These are phyloP conservation scores for Anacardium occidentale DNA, from an alignment of 345 rosid genomes.

Conservation along the genomic window DNA sequence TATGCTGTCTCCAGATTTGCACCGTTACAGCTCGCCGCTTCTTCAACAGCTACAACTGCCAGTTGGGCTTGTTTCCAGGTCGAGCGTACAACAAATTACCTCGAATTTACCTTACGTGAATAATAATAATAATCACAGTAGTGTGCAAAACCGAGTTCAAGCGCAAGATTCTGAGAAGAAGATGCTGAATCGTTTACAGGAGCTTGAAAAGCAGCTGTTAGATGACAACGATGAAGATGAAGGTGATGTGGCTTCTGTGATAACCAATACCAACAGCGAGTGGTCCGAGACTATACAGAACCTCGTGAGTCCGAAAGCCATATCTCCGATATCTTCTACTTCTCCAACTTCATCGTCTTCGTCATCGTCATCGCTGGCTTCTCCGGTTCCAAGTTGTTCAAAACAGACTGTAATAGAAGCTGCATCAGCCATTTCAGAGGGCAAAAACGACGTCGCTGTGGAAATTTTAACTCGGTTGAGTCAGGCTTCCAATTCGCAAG, in stretches of 20 bases:
- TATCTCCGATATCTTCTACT: slow-evolving; percentile 47
- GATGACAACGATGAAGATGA: slow-evolving; percentile 66
- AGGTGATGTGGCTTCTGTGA: slow-evolving; percentile 67
- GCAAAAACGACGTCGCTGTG: slow-evolving; percentile 50
- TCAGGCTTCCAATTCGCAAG: slow-evolving; percentile 46
- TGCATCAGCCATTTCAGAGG: slow-evolving; percentile 76
- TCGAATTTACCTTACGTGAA: slow-evolving; percentile 31
- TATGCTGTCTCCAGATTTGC: slow-evolving; percentile 26
- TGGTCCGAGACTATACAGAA: slow-evolving; percentile 74
- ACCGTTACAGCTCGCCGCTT: slow-evolving; percentile 50
- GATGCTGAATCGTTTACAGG: slow-evolving; percentile 74
- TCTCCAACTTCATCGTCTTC: slow-evolving; percentile 72
- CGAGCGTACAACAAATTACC: slow-evolving; percentile 10
- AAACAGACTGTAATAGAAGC: slow-evolving; percentile 65
- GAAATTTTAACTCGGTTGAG: slow-evolving; percentile 66
- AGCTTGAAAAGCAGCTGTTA: slow-evolving; percentile 76
- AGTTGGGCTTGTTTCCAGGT: slow-evolving; percentile 4
- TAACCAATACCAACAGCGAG: slow-evolving; percentile 70
- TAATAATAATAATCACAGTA: slow-evolving; percentile 15
- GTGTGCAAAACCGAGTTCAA: slow-evolving; percentile 32
- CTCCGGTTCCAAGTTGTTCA: slow-evolving; percentile 47
- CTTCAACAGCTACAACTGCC: slow-evolving; percentile 37
- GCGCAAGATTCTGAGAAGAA: slow-evolving; percentile 53
- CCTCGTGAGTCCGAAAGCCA: slow-evolving; percentile 45
- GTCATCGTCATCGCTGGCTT: slow-evolving; percentile 59